A percentile compares a stretch with the other conserved stretches of the same genome.
These are phyloP conservation scores for Escovopsis sp. DNA, from an alignment of 2,329 filamentous ascomycete genomes.

Conservation along the genomic window DNA sequence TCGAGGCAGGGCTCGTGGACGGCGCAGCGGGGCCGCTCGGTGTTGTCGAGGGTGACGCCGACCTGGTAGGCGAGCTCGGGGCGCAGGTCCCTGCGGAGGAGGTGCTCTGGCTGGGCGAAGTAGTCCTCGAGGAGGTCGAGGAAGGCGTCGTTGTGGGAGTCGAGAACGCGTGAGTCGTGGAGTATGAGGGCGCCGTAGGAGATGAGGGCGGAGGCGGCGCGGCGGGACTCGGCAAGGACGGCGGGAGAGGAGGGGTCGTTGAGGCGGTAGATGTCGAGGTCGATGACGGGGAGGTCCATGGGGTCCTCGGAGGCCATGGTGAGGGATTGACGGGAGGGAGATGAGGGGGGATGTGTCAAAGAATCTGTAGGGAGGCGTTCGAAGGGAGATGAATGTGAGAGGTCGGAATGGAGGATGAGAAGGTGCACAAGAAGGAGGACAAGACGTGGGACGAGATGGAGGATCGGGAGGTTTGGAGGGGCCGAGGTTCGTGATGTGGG, in stretches of 20 bases:
- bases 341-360: background rate
- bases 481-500: conserved; percentile 20
- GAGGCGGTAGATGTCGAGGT: conserved; percentile 41
- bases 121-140: conserved; percentile 50
- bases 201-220: conserved; percentile 40
- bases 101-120: conserved; percentile 38
- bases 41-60: conserved; percentile 46
- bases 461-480: conserved; percentile 22
- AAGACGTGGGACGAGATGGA: conserved; percentile 14
- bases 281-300: conserved; percentile 45
- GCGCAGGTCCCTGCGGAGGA: conserved; percentile 35
- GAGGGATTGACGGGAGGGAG: background rate
- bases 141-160: conserved; percentile 38
- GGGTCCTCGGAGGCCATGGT: conserved; percentile 2
- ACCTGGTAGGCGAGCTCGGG: conserved; percentile 45
- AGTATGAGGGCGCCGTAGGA: conserved; percentile 44
- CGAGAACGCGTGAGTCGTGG: conserved; percentile 42
- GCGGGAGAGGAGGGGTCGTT: conserved; percentile 25
- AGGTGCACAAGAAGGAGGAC: background rate
- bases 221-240: conserved; percentile 34
- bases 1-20: conserved; percentile 44
- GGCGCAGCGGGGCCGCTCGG: conserved; percentile 47
- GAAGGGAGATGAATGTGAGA: background rate
- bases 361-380: background rate
- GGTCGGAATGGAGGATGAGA: background rate